Evolutionary conservation across 495 filamentous ascomycete species (phyloP), one percentile per base, ranked within the genome.

Genomic region (Aspergillus sparsus): DNA sequence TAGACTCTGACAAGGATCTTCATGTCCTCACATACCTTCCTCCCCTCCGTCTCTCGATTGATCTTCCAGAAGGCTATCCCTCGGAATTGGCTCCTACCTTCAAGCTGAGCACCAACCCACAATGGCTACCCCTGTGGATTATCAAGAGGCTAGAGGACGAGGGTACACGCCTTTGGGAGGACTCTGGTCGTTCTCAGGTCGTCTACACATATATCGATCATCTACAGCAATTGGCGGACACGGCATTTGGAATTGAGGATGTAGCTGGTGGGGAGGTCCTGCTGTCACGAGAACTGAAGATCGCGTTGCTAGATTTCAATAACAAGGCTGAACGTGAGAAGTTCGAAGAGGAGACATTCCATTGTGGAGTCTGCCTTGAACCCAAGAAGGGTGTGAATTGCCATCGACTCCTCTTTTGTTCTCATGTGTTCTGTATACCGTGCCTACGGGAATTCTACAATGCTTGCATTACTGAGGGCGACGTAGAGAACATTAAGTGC

Each of bases 371-470:
- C 10, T 98, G 94, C 70, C 77, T 95, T 39, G 92, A 97, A 69
- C 92, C 92, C 0, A 97, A 97, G 70, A 97, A 97, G 71, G 94
- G 94, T 5, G 64, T 76, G 0, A 83, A 78, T 27, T 98, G 94
- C 71, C 88, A 97, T 73, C 82, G 82, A 5, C 80, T 97, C 69
- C 68, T 86, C 16, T 83, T 84, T 35, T 98, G 94, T 70, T 85
- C 83, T 0, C 94, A 98, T 66, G 92, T 98, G 33, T 98, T 98
- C 66, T 98, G 94, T 69, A 74, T 88, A 37, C 62, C 80, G 4
- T 98, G 94, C 65, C 75, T 98, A 16, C 88, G 90, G 63, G 90
- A 92, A 64, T 97, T 91, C 62, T 98, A 94, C 77, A 92, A 88
- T 64, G 85, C 80, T 49, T 89, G 89, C 65, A 97, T 98, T 66